A percentile compares a stretch with the other conserved stretches of the same genome.
phyloP scores from a whole-genome alignment of 345 rosid species.

The Salix udensis region DNA sequence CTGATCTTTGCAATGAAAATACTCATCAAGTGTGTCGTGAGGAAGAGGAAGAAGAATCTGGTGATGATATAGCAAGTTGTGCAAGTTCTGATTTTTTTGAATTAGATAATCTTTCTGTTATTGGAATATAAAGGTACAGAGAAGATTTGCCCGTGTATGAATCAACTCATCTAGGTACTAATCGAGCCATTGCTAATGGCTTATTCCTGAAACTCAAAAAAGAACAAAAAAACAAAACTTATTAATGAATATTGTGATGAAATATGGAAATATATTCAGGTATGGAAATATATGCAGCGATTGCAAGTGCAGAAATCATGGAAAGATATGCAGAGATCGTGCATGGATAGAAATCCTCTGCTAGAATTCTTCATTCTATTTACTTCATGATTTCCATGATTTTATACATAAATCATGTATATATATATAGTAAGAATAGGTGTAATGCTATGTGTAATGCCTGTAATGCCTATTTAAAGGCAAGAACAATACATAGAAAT shows the following conservation, averaged over 20 bases:
- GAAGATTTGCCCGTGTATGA: slow-evolving; percentile 95
- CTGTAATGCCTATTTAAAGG: too few species aligned
- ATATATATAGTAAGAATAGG: too few species aligned
- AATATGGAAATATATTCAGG: too few species aligned
- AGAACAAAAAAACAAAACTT: neutral
- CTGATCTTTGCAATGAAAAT: slow-evolving; percentile 10
- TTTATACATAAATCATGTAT: too few species aligned
- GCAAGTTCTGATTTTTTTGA: slow-evolving; percentile 98
- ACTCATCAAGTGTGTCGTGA: neutral
- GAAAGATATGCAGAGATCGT: too few species aligned
- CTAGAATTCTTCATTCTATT: too few species aligned
- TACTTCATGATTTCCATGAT: too few species aligned
- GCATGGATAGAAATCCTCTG: too few species aligned
- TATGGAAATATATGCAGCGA: too few species aligned
- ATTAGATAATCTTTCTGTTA: slow-evolving; percentile 71
- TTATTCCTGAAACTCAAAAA: slow-evolving; percentile 45
- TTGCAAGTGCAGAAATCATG: too few species aligned
- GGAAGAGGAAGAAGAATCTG: slow-evolving; percentile 30
- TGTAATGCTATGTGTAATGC: too few species aligned
- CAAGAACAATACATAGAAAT: too few species aligned
- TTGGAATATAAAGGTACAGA: slow-evolving; percentile 64
- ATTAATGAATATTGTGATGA: slow-evolving; percentile 20
- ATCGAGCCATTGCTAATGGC: slow-evolving; percentile 74
- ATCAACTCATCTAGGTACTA: slow-evolving; percentile 68
- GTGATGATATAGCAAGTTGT: slow-evolving; percentile 62